Evolutionary conservation across 31 red algal genomes (phyloP).

Genomic region (Asparagopsis taxiformis): DNA sequence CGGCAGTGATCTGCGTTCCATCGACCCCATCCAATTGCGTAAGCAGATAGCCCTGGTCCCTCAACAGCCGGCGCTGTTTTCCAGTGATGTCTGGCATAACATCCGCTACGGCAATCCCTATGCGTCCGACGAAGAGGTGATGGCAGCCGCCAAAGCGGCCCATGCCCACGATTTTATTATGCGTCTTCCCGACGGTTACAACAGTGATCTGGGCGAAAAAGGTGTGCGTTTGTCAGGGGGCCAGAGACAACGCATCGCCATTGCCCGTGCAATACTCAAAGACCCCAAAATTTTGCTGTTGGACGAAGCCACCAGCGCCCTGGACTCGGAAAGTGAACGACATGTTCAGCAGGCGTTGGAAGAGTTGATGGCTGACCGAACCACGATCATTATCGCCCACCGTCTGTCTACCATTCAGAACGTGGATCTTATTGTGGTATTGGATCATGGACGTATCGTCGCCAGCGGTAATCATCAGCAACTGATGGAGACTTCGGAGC

Average conservation of each 20-base stretch:
- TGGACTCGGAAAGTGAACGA: slow-evolving; percentile 80
- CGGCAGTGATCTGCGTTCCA: slow-evolving; percentile 21
- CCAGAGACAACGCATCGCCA: slow-evolving; percentile 80
- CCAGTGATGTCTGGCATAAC: slow-evolving; percentile 51
- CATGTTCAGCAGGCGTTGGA: slow-evolving; percentile 65
- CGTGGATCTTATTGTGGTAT: slow-evolving; percentile 63
- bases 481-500: slow-evolving; percentile 8
- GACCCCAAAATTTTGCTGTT: slow-evolving; percentile 57
- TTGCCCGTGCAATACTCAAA: slow-evolving; percentile 72
- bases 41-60: slow-evolving; percentile 56
- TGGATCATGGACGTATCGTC: slow-evolving; percentile 70
- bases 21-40: slow-evolving; percentile 23
- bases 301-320: slow-evolving; percentile 79
- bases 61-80: slow-evolving; percentile 80
- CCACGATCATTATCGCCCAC: slow-evolving; percentile 76
- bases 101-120: slow-evolving; percentile 55
- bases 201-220: slow-evolving; percentile 64
- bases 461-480: slow-evolving; percentile 59
- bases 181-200: slow-evolving; percentile 47
- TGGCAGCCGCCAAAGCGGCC: slow-evolving; percentile 55
- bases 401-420: slow-evolving; percentile 71
- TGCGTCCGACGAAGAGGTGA: slow-evolving; percentile 51
- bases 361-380: slow-evolving; percentile 41
- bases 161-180: slow-evolving; percentile 76
- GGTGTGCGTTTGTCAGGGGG: slow-evolving; percentile 70